These are phyloP conservation scores for Ceratocystis ficicola DNA, from an alignment of 2,329 filamentous ascomycete species.

Conservation along the genomic window DNA sequence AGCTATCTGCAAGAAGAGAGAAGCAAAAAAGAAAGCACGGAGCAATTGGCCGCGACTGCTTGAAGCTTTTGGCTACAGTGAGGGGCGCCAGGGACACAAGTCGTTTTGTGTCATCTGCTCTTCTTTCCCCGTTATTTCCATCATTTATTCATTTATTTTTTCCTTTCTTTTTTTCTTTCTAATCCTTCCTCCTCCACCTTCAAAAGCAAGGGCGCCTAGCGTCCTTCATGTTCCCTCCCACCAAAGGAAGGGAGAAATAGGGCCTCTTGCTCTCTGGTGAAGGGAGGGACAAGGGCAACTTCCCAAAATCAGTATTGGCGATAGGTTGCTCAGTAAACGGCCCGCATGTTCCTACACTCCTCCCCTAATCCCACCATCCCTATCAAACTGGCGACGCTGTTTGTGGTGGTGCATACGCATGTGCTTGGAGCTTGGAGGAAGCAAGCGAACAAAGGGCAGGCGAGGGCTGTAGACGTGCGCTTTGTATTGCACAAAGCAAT, in stretches of 20 bases:
- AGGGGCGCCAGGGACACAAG: too few relatives aligned
- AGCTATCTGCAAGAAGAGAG: too few relatives aligned
- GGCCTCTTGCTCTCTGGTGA: background rate
- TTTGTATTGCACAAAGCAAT: too few relatives aligned
- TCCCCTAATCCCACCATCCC: background rate
- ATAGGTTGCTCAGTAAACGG: background rate
- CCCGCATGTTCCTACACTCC: background rate
- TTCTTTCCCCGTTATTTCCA: background rate
- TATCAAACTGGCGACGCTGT: background rate
- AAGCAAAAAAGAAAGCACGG: too few relatives aligned
- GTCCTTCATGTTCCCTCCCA: too few relatives aligned
- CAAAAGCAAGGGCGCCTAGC: background rate
- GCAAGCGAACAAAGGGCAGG: too few relatives aligned
- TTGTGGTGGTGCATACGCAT: background rate
- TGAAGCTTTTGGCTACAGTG: too few relatives aligned
- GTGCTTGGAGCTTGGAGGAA: too few relatives aligned
- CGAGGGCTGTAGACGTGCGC: too few relatives aligned
- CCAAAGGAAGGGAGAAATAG: background rate
- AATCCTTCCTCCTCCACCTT: background rate
- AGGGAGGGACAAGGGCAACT: slow-evolving; percentile 2
- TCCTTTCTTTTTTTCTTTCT: background rate
- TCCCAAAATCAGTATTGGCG: background rate
- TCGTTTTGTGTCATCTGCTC: background rate
- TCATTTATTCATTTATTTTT: background rate
- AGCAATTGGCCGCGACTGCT: too few relatives aligned